phyloP scores from a whole-genome alignment of 495 filamentous ascomycete genomes.

The Penicillium egyptiacum region DNA sequence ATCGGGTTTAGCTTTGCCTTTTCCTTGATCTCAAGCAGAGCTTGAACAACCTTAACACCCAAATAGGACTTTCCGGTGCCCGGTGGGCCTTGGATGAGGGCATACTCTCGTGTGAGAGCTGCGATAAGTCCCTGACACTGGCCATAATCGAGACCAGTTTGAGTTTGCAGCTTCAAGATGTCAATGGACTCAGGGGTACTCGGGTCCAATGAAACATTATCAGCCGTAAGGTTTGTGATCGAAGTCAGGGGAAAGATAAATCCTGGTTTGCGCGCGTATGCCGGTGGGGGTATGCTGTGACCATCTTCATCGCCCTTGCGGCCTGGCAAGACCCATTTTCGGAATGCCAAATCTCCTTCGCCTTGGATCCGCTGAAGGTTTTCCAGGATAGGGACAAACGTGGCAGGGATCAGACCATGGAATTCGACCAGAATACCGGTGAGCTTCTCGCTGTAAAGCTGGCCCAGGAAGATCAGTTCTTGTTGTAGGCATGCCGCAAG shows the following conservation, averaged over 20 bases:
- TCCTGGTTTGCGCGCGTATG: conserved; percentile 10
- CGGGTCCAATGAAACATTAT: conserved; percentile 1
- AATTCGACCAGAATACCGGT: conserved; percentile 15
- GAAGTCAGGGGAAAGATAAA: conserved; percentile 10
- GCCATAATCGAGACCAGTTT: conserved; percentile 14
- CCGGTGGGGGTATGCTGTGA: conserved; percentile 2
- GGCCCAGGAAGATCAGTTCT: conserved; percentile 6
- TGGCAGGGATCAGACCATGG: conserved; percentile 15
- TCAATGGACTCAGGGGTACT: conserved; percentile 2
- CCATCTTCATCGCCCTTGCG: neutral
- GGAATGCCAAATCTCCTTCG: conserved; percentile 7
- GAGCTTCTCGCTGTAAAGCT: conserved; percentile 8
- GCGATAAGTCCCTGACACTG: conserved; percentile 15
- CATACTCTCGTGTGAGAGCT: conserved; percentile 17
- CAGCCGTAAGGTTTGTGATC: neutral
- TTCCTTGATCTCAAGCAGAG: conserved; percentile 12
- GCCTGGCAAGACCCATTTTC: conserved; percentile 12
- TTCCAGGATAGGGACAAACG: conserved; percentile 15
- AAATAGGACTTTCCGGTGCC: conserved; percentile 16
- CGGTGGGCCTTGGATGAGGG: conserved; percentile 18
- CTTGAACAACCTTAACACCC: conserved; percentile 13
- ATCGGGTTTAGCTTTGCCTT: conserved; percentile 8
- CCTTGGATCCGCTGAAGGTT: conserved; percentile 13
- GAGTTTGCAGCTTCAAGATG: conserved; percentile 8
- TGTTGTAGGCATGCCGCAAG: conserved; percentile 10